Percentiles rank a stretch among this genome's conserved stretches.
These are phyloP conservation scores for Gentiana macrophylla DNA, from an alignment of 257 asterid species.

Conservation along the genomic window DNA sequence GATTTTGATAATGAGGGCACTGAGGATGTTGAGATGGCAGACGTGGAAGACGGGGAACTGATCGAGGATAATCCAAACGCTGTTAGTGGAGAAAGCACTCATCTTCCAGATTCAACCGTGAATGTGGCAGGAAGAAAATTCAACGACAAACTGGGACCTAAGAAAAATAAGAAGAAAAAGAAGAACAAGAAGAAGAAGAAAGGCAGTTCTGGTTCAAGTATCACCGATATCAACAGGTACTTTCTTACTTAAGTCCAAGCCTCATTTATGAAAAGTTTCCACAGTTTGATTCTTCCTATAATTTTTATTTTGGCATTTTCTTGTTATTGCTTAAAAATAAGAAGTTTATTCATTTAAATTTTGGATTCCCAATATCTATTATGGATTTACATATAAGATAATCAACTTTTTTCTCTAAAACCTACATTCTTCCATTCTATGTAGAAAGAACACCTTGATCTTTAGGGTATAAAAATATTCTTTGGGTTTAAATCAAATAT, in stretches of 20 bases:
- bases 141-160: slow-evolving; percentile 22
- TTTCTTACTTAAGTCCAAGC: slow-evolving; percentile 1
- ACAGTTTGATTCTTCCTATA: neutral
- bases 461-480: too few species aligned
- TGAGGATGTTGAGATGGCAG: slow-evolving; percentile 73
- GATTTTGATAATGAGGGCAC: slow-evolving; percentile 48
- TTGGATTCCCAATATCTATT: neutral
- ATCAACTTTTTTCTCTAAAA: neutral
- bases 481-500: too few species aligned
- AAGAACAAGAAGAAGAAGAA: slow-evolving; percentile 47
- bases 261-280: neutral
- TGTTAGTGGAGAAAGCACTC: slow-evolving; percentile 29
- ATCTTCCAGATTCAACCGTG: slow-evolving; percentile 13
- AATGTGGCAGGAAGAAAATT: slow-evolving; percentile 3
- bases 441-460: too few species aligned
- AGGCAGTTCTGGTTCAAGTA: slow-evolving; percentile 34
- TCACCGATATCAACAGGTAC: slow-evolving; percentile 55
- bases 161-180: slow-evolving; percentile 49
- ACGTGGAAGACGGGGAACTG: slow-evolving; percentile 76
- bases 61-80: slow-evolving; percentile 31
- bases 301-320: too few species aligned
- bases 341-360: neutral
- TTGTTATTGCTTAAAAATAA: neutral
- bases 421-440: too few species aligned
- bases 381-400: neutral